Evolutionary conservation across 495 filamentous ascomycete species (phyloP), one percentile per base, ranked within the genome.

Genomic region (Penicillium riverlandense): DNA sequence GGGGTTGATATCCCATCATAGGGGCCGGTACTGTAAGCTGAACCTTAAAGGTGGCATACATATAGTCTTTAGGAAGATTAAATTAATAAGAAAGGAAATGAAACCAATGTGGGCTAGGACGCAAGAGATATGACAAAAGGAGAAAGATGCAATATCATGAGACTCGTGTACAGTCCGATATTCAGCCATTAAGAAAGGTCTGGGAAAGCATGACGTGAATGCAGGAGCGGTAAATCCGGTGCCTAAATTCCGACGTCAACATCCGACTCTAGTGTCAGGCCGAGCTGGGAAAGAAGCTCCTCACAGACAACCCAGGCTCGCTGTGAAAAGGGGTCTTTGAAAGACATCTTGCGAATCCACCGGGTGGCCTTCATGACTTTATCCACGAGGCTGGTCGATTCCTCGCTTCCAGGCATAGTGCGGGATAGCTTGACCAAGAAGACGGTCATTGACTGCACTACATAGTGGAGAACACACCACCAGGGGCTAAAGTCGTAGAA

Each of bases 391-490:
- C 57, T 53, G n/a, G 55, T 60, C 11, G 66, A 60, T 43, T 73
- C 64, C 1, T 33, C 8, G 3, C 39, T 39, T 57, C 49, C 14
- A 55, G 69, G 34, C 62, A 60, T 48, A 67, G 72, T 44, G 62
- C 62, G 27, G 47, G 53, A 69, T 13, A 79, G 59, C 46, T 83
- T 74, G 7, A 81, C 58, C 48, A 83, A 65, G 7, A 84, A 55
- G 15, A 83, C 61, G 2, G 67, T 73, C 1, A 65, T 62, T 1
- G 78, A 73, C 57, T 83, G 76, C 65, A 80, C 78, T 6, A 84
- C 46, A 41, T 76, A 74, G 52, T 84, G 81, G 9, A 84, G 57
- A 8, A 78, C 54, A 40, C 63, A 70, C 77, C 78, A 85, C 79
- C 79, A 85, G 9, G 77, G 77, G 1, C 65, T 54, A 7, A 68